These are phyloP conservation scores for Phytophthora tentaculata DNA, from an alignment of 352 stramenopile species.

Conservation along the genomic window DNA sequence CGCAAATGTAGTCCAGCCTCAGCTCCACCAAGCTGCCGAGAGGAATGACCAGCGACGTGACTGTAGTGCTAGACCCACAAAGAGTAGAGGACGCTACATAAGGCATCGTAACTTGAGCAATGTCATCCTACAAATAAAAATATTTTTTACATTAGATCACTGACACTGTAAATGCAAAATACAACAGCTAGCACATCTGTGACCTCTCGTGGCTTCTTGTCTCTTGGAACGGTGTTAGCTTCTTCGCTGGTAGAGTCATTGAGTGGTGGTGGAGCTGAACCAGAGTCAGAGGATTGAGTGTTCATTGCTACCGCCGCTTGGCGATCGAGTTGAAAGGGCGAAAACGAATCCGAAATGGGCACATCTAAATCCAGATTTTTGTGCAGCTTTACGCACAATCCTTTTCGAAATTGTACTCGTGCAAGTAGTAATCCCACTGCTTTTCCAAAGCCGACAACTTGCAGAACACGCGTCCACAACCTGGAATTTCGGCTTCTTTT, in stretches of 20 bases:
- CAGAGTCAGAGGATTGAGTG: not conserved
- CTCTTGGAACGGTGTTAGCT: not conserved
- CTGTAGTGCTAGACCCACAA: not conserved
- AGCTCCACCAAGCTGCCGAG: conserved; percentile 33
- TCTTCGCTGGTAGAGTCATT: conserved; percentile 3
- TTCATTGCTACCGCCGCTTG: too few relatives aligned
- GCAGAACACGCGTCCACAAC: conserved; percentile 33
- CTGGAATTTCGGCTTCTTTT: conserved; percentile 32
- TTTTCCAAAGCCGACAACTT: conserved; percentile 34
- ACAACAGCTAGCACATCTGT: not conserved
- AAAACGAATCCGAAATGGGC: conserved; percentile 9
- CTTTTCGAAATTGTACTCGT: conserved; percentile 39
- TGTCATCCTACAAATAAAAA: conserved; percentile 1
- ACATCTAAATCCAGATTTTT: conserved; percentile 27
- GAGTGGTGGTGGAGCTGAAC: not conserved
- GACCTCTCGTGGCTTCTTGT: not conserved
- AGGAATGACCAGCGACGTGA: conserved; percentile 1
- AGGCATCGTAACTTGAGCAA: not conserved
- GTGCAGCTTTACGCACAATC: conserved; percentile 34
- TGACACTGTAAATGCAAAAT: not conserved
- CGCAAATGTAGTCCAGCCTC: conserved; percentile 18
- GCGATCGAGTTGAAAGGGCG: conserved; percentile 11
- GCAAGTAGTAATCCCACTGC: conserved; percentile 43
- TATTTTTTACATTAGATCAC: conserved; percentile 2
- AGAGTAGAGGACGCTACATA: not conserved